A percentile compares a stretch with the other conserved stretches of the same genome.
Conservation (phyloP, 371 early-diverging fungal species). For the Actinomucor elegans region DNA sequence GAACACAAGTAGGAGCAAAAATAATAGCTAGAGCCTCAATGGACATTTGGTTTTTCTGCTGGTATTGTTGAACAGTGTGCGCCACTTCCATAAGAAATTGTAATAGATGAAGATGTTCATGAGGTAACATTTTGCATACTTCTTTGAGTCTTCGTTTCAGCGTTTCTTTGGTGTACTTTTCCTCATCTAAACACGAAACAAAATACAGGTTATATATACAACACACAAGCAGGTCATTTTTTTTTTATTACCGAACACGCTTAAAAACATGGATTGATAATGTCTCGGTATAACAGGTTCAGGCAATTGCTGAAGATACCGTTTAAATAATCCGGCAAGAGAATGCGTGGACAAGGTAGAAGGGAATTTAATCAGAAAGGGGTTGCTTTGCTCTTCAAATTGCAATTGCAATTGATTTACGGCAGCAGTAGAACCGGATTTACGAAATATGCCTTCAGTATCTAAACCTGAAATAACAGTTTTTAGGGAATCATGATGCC, state of each 20-base stretch:
- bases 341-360: conserved; percentile 20
- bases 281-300: conserved; percentile 55
- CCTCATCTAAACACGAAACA: conserved; percentile 7
- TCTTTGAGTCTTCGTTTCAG: conserved; percentile 11
- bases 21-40: conserved; percentile 32
- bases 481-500: no score
- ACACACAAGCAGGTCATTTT: neutral
- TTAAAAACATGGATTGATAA: conserved; percentile 46
- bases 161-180: conserved; percentile 7
- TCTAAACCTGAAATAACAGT: conserved; percentile 15
- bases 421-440: conserved; percentile 25
- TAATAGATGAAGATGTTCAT: conserved; percentile 27
- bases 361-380: conserved; percentile 11
- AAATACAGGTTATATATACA: neutral
- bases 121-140: conserved; percentile 12
- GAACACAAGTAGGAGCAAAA: conserved; percentile 38
- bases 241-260: conserved; percentile 36
- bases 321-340: conserved; percentile 52
- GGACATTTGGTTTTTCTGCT: conserved; percentile 33
- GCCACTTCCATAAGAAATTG: conserved; percentile 19
- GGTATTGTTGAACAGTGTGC: conserved; percentile 14
- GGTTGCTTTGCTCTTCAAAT: conserved; percentile 17
- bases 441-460: conserved; percentile 34
- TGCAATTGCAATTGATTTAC: conserved; percentile 28
- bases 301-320: conserved; percentile 55